These are phyloP conservation scores for Wickerhamiella allomyrinae DNA, from an alignment of 805 yeast species.

Conservation along the genomic window DNA sequence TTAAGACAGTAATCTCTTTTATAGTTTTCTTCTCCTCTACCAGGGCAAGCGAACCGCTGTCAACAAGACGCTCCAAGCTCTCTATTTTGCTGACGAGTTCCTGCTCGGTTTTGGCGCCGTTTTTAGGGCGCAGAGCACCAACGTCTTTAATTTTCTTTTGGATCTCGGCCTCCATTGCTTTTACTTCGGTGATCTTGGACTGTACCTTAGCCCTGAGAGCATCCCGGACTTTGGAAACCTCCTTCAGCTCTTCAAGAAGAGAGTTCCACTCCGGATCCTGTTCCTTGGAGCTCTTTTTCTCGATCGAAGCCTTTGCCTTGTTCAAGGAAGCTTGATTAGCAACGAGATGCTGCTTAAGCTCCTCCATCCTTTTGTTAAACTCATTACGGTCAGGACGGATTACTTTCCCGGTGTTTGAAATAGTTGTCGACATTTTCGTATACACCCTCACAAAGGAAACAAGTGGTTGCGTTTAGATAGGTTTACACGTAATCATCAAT, in stretches of 20 bases:
- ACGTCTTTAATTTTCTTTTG: constrained; percentile 67
- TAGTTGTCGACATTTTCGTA: neutral
- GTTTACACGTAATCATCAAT: too few species aligned
- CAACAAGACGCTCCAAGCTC: constrained; percentile 55
- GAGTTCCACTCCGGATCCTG: constrained; percentile 35
- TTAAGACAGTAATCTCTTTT: constrained; percentile 71
- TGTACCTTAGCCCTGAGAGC: constrained; percentile 30
- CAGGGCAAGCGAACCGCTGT: constrained; percentile 64
- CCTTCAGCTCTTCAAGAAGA: constrained; percentile 35
- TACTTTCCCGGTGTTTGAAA: neutral
- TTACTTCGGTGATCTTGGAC: constrained; percentile 53
- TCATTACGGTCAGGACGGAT: constrained; percentile 20
- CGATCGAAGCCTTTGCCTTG: constrained; percentile 17
- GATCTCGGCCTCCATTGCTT: constrained; percentile 49
- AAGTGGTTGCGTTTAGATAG: too few species aligned
- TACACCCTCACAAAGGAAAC: neutral
- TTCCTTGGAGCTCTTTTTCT: constrained; percentile 12
- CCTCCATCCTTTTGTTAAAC: constrained; percentile 19
- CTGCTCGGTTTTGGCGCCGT: constrained; percentile 37
- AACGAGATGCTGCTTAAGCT: constrained; percentile 19
- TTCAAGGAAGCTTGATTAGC: constrained; percentile 18
- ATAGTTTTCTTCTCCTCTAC: constrained; percentile 81
- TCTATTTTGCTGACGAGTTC: constrained; percentile 24
- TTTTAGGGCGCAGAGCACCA: constrained; percentile 54
- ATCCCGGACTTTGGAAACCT: constrained; percentile 33